phyloP scores from a whole-genome alignment of 441 rosid species.

The Geranium incanum region DNA sequence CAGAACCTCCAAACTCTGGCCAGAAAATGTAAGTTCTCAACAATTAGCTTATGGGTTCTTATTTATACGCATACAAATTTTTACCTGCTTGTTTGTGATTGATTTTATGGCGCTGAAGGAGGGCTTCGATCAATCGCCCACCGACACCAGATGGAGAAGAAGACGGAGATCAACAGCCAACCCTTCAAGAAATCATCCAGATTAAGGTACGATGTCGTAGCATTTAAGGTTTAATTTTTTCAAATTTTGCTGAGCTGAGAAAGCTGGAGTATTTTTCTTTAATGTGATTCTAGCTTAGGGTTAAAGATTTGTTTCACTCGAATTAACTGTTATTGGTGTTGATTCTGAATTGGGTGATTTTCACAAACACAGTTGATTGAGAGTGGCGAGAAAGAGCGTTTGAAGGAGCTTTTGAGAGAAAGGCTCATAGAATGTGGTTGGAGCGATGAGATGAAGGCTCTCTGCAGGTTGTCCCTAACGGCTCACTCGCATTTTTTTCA shows the following conservation, averaged over 20 bases:
- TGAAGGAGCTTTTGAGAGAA: background rate
- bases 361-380: background rate
- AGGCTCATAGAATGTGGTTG: conserved; percentile 5
- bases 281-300: background rate
- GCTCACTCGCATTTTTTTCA: background rate
- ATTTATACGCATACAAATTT: background rate
- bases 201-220: background rate
- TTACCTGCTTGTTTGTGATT: background rate
- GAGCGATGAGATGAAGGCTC: conserved; percentile 6
- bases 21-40: background rate
- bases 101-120: background rate
- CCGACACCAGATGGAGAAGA: conserved; percentile 2
- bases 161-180: background rate
- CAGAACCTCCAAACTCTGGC: background rate
- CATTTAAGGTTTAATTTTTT: background rate
- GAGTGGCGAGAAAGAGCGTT: background rate
- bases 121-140: conserved; percentile 3
- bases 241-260: background rate
- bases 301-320: background rate
- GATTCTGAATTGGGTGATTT: background rate
- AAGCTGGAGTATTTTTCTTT: background rate
- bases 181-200: background rate
- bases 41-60: background rate
- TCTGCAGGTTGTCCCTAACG: background rate
- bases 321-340: background rate